Evolutionary conservation across 1,284 basidiomycete species (phyloP), one percentile per base, ranked within the genome.

Genomic region (Paramarasmius palmivorus): DNA sequence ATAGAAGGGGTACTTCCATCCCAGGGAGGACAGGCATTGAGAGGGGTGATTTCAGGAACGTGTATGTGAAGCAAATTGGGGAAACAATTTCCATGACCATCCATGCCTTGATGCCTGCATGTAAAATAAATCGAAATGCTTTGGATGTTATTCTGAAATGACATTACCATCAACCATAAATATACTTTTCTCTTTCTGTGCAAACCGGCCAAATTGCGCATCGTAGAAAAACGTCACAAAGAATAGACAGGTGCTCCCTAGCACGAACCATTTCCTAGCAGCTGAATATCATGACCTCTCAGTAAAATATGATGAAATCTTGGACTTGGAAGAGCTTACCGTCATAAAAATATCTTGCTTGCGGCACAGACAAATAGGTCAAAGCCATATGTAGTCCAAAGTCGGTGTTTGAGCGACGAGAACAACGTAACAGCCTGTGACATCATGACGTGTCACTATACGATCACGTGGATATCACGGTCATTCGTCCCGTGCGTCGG

Each of bases 31-130:
- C 26, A 29, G 44, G 44, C 44, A 46, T 26, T 3, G 75, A 66
- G 57, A 81, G 65, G 10, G 83, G 81, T 15, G 76, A 73, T 56
- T 74, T 66, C 14, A 79, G 59, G 73, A 80, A 77, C 39, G 76
- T 73, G 70, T 73, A 71, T 34, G 77, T 51, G 64, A 90, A 86
- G n/a, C 67, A 62, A 58, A 84, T 50, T 6, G 92, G 91, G 2
- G 91, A 81, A n/a, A 90, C 77, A 39, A 91, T 72, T 69, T 96
- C 93, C 92, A 95, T 95, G 47, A 81, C 38, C 23, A 93, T 88
- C 92, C 93, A 95, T 29, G 88, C 76, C 59, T 74, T 77, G 57
- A 82, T 77, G 15, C 76, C 75, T 65, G 56, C 20, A 32, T 39
- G 54, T 49, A 15, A 48, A 45, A 8, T 14, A 41, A 10, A 23